phyloP scores from a whole-genome alignment of 192 early-diverging fungal species.

The Jimgerdemannia lactiflua region DNA sequence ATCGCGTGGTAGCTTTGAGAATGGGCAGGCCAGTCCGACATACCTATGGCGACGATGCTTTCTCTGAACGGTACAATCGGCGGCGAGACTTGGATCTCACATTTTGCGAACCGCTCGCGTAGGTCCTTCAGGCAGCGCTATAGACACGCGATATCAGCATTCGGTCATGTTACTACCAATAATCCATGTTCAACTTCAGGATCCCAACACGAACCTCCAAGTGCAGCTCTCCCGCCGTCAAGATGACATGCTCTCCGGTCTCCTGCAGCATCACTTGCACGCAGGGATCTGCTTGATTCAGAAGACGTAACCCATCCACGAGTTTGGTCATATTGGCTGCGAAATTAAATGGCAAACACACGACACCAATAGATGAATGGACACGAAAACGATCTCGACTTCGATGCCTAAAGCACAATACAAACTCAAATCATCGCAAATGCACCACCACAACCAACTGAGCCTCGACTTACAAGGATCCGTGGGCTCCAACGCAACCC shows the following conservation, averaged over 20 bases:
- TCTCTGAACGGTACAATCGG: conserved; percentile 98
- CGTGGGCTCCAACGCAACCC: conserved; percentile 93
- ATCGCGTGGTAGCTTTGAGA: conserved; percentile 9
- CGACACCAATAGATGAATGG: not conserved
- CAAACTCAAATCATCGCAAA: not conserved
- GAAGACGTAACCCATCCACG: conserved; percentile 77
- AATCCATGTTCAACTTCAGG: not conserved
- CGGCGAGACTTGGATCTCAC: conserved; percentile 89
- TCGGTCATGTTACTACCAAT: too few species aligned
- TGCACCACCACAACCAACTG: too few species aligned
- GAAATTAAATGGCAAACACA: conserved; percentile 16
- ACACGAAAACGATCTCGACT: not conserved
- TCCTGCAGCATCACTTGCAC: conserved; percentile 91
- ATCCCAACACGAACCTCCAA: conserved; percentile 58
- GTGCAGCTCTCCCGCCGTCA: conserved; percentile 97
- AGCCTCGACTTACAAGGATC: conserved; percentile 73
- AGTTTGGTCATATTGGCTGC: conserved; percentile 81
- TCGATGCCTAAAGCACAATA: not conserved
- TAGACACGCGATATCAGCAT: conserved; percentile 4
- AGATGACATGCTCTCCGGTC: conserved; percentile 95
- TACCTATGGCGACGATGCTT: conserved; percentile 60
- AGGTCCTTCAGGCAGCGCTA: conserved; percentile 92
- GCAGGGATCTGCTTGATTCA: conserved; percentile 95
- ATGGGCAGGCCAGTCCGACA: conserved; percentile 14
- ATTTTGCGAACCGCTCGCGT: conserved; percentile 90